Evolutionary conservation across 345 rosid genomes (phyloP), one percentile per base, ranked within the genome.

Genomic region (Salix koriyanagi): DNA sequence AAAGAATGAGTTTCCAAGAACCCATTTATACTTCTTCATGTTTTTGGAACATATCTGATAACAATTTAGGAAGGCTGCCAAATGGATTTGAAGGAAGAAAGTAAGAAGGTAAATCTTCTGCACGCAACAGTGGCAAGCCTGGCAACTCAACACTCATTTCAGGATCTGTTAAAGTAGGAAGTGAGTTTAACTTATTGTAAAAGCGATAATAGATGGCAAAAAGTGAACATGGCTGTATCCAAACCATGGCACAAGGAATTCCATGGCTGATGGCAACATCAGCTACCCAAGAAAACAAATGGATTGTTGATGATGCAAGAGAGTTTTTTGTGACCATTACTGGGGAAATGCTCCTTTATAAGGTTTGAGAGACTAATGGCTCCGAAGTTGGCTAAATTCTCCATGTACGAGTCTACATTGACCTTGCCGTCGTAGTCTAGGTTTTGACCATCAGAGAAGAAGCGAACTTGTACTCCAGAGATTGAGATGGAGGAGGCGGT

Each of bases 211-310:
- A 88, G 56, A 85, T 79, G 6, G 86, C 77, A 37, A 60, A 87
- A 37, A 85, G 73, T 0, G 91, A 77, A 46, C 85, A 86, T 0
- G 91, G 87, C 41, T 90, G 93, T 25, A 88, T 90, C 93, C 91
- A 90, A 32, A 86, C 60, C 84, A 88, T 73, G 50, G 89, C 90
- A 62, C 85, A 84, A 3, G 90, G 91, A 76, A 85, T 44, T 37
- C 58, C 74, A 48, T 52, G 83, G 16, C 78, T 79, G 9, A 52
- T n/a, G 2, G 88, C 88, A 7, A 86, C 90, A 39, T 88, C 84
- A 69, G 75, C 75, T 0, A 71, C 88, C 93, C 91, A 90, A 1
- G 90, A 86, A n/a, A 54, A 87, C 79, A 68, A 88, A 90, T 0
- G 89, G 88, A 37, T 80, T 88, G 80, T 70, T 77, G 34, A 90